Percentiles rank a stretch among this genome's conserved stretches.
phyloP scores from a whole-genome alignment of 2,329 filamentous ascomycete species.

The Leptosphaerulina australis region DNA sequence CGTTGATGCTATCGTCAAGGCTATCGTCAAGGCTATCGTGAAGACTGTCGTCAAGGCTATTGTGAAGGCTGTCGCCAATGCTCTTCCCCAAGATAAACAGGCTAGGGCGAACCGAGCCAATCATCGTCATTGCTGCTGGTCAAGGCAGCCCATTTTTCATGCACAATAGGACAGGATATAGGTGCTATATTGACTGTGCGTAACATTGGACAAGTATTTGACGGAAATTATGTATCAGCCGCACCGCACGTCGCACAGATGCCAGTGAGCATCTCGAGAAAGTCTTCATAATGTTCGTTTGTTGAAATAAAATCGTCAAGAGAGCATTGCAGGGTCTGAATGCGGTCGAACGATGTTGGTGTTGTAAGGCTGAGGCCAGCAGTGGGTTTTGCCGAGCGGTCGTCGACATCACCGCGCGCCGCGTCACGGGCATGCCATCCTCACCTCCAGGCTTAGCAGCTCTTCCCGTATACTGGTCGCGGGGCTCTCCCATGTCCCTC shows the following conservation, averaged over 20 bases:
- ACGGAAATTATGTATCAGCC: constrained; percentile 6
- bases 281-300: neutral
- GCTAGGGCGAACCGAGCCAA: neutral
- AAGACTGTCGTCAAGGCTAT: too few relatives aligned
- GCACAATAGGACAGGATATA: constrained; percentile 20
- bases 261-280: neutral
- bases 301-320: constrained; percentile 1
- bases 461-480: constrained; percentile 33
- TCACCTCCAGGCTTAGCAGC: constrained; percentile 22
- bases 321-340: neutral
- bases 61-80: neutral
- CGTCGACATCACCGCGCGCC: constrained; percentile 27
- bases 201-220: constrained; percentile 26
- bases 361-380: constrained; percentile 2
- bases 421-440: constrained; percentile 25
- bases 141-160: constrained; percentile 1
- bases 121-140: neutral
- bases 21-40: too few relatives aligned
- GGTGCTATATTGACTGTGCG: constrained; percentile 31
- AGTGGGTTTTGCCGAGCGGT: constrained; percentile 18
- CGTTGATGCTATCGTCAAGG: too few relatives aligned
- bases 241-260: constrained; percentile 12
- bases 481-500: constrained; percentile 41
- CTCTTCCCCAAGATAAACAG: neutral
- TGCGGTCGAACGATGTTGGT: neutral